Evolutionary conservation across 1,139 yeast species (phyloP), one percentile per base, ranked within the genome.

Genomic region (Blastobotrys aristatus): DNA sequence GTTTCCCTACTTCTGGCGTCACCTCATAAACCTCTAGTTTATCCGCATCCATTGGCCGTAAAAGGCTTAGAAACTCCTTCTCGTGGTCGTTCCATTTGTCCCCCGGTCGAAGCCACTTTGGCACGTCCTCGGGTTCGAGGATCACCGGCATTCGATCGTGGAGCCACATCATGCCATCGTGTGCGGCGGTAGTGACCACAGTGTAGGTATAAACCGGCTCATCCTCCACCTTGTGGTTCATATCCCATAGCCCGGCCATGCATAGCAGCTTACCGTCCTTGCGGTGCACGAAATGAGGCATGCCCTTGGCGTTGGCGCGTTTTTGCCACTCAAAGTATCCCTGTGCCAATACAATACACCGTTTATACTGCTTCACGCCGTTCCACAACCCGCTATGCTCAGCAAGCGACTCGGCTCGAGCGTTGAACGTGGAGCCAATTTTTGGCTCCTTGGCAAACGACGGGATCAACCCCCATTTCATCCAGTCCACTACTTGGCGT

Each of bases 321-420:
- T 55, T 46, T 60, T 65, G 64, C 97, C 97, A 89, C 64, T 89
- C 97, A 60, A 77, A 89, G 63, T 89, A 90, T 0, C 97, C 97
- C 57, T 78, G 77, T 36, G 85, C 75, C 0, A 95, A 90, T 0
- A 88, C 77, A 1, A 82, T 81, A 61, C 96, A 89, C 48, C 73
- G 70, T 17, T 62, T 65, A 47, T 55, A 65, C 56, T 56, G 64
- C 58, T 49, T 54, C n/a, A 63, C 62, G 37, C 57, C 57, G 32
- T 51, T 55, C 69, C 68, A 62, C 37, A 60, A 50, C 6, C 66
- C 52, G 18, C 53, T 53, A 27, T 54, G 45, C 14, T 48, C 36
- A 20, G 43, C 43, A 26, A 68, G 51, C 26, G 63, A 59, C 30
- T 68, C 71, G 10, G 56, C 50, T 2, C 70, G 54, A 49, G 66